A percentile compares a stretch with the other conserved stretches of the same genome.
phyloP scores from a whole-genome alignment of 306 rosid genomes.

The Rubus parviflorus region DNA sequence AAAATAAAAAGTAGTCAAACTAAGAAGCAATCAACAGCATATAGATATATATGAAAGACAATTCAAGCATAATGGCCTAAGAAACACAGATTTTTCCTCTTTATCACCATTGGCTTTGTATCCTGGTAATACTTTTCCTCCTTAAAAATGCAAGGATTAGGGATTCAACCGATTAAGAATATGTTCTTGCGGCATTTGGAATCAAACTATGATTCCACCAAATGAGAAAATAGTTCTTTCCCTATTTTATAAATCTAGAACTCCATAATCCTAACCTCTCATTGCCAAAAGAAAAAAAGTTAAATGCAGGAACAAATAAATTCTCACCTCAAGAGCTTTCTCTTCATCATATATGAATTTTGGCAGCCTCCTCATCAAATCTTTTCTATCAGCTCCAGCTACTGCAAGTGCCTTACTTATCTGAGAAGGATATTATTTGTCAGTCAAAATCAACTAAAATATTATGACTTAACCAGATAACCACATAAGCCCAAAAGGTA shows the following conservation, averaged over 20 bases:
- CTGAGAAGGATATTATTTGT: conserved; percentile 23
- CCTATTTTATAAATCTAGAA: not conserved
- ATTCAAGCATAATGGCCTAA: not conserved
- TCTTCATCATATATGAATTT: conserved; percentile 69
- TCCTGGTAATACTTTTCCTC: not conserved
- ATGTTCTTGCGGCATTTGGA: not conserved
- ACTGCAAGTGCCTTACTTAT: conserved; percentile 59
- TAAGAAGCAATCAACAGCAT: not conserved
- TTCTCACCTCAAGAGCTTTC: conserved; percentile 62
- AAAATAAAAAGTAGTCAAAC: not conserved
- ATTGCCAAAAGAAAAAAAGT: not conserved
- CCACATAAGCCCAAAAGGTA: not conserved
- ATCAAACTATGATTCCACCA: not conserved
- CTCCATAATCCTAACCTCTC: not conserved
- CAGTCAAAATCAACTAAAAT: not conserved
- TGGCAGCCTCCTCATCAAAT: conserved; percentile 63
- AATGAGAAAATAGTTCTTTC: not conserved
- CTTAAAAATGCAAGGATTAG: not conserved
- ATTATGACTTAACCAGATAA: no score
- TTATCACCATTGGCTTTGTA: not conserved
- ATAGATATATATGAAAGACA: not conserved
- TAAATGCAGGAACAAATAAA: conserved; percentile 19
- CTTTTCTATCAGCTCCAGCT: conserved; percentile 54
- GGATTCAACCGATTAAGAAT: not conserved
- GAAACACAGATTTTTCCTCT: not conserved